Conservation (phyloP, 345 rosid species). For the Odontarrhena argentea region DNA sequence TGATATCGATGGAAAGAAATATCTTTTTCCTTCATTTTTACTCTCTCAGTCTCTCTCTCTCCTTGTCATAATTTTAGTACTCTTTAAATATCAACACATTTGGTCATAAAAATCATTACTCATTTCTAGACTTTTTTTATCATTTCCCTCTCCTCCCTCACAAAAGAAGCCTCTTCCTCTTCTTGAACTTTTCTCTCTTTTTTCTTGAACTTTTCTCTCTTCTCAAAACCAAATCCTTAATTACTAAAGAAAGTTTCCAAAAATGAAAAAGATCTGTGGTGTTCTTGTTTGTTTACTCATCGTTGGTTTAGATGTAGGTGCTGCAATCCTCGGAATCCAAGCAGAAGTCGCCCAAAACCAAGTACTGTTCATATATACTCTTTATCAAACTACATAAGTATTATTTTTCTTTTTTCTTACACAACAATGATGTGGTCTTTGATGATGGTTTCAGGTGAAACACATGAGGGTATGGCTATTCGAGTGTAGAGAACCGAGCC, state of each 20-base stretch:
- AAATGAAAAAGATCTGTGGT: constrained; percentile 67
- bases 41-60: constrained; percentile 5
- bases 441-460: constrained; percentile 54
- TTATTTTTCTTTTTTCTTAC: too few relatives aligned
- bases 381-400: background rate
- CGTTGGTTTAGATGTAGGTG: constrained; percentile 75
- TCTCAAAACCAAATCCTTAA: constrained; percentile 12
- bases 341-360: constrained; percentile 87
- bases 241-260: constrained; percentile 14
- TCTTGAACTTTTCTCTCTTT: constrained; percentile 9
- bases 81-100: constrained; percentile 19
- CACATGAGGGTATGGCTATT: constrained; percentile 83
- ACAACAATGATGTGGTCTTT: constrained; percentile 2
- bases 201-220: background rate
- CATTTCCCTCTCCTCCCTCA: constrained; percentile 21
- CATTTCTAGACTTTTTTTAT: constrained; percentile 15
- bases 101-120: constrained; percentile 31
- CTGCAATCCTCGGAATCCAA: constrained; percentile 87
- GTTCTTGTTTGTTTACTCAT: constrained; percentile 72
- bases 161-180: constrained; percentile 23
- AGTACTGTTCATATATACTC: constrained; percentile 38
- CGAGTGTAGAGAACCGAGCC: constrained; percentile 90
- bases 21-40: constrained; percentile 18
- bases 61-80: constrained; percentile 29
- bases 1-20: constrained; percentile 1